Evolutionary conservation across 768 basidiomycete genomes (phyloP).

Genomic region (Amanita thiersii): DNA sequence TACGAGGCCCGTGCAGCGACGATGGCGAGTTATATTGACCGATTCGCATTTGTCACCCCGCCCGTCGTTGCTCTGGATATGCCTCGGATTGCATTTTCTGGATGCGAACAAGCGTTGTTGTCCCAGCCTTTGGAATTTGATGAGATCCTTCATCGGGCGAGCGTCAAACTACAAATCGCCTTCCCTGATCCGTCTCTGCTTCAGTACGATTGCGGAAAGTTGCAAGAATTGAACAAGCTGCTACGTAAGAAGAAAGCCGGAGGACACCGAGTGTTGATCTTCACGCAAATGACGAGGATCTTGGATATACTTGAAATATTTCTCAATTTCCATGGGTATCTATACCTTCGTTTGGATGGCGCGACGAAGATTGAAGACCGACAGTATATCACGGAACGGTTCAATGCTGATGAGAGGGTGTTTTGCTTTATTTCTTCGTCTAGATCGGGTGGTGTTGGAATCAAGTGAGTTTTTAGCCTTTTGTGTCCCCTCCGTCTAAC

Average conservation of each 20-base stretch:
- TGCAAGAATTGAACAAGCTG: conserved; percentile 75
- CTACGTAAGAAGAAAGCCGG: conserved; percentile 79
- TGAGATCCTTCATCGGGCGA: conserved; percentile 55
- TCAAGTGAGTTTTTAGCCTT: conserved; percentile 57
- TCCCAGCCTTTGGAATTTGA: conserved; percentile 48
- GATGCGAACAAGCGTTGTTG: conserved; percentile 19
- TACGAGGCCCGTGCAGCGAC: conserved; percentile 50
- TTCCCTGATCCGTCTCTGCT: conserved; percentile 86
- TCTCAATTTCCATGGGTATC: conserved; percentile 85
- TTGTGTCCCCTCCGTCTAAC: conserved; percentile 13
- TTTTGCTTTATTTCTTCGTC: conserved; percentile 89
- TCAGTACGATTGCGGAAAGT: conserved; percentile 95
- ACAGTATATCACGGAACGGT: conserved; percentile 83
- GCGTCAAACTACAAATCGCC: conserved; percentile 84
- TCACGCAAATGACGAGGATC: conserved; percentile 95
- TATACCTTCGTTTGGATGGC: conserved; percentile 91
- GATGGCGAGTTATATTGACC: conserved; percentile 45
- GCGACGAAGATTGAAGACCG: conserved; percentile 94
- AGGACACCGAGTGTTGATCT: conserved; percentile 88
- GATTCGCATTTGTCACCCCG: conserved; percentile 79
- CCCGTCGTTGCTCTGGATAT: conserved; percentile 70
- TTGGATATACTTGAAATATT: conserved; percentile 93
- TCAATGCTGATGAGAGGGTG: conserved; percentile 68
- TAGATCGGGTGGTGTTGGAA: conserved; percentile 80
- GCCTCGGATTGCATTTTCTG: conserved; percentile 51